A percentile compares a stretch with the other conserved stretches of the same genome.
Conservation (phyloP, 805 yeast genomes). For the Nakazawaea anatomiae region DNA sequence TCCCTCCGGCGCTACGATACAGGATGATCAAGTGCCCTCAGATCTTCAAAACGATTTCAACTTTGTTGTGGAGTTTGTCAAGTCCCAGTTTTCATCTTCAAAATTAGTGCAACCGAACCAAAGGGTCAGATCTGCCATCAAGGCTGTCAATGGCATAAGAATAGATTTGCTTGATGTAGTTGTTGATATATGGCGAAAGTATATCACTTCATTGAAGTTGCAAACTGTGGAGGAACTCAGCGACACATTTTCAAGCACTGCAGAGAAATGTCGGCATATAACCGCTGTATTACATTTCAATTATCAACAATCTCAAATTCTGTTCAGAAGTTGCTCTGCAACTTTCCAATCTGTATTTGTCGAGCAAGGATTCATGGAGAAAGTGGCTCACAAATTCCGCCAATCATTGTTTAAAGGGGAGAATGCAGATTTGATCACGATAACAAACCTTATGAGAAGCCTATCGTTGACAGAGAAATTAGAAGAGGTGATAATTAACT, state of each 20-base stretch:
- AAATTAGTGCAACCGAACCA: slow-evolving; percentile 1
- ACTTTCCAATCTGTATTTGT: slow-evolving; percentile 15
- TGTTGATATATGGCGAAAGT: not conserved
- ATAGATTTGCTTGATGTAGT: slow-evolving; percentile 1
- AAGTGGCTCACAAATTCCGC: slow-evolving; percentile 13
- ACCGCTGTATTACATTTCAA: slow-evolving; percentile 2
- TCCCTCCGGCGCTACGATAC: slow-evolving; percentile 1
- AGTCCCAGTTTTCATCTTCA: not conserved
- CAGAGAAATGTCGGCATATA: not conserved
- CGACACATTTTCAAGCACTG: not conserved
- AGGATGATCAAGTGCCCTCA: slow-evolving; percentile 6
- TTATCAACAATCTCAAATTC: slow-evolving; percentile 12
- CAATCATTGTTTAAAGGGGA: slow-evolving; percentile 12
- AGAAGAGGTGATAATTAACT: slow-evolving; percentile 25
- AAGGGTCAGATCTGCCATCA: slow-evolving; percentile 5
- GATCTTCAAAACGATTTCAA: slow-evolving; percentile 8
- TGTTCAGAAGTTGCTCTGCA: slow-evolving; percentile 18
- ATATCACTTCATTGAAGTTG: not conserved
- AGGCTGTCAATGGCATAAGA: not conserved
- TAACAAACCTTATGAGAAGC: slow-evolving; percentile 13
- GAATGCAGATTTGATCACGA: slow-evolving; percentile 1
- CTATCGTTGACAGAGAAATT: slow-evolving; percentile 18
- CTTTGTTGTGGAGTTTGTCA: slow-evolving; percentile 4
- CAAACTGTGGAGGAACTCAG: not conserved
- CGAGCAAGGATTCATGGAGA: slow-evolving; percentile 8